phyloP scores from a whole-genome alignment of 768 basidiomycete genomes.

The Lepiota venenata region DNA sequence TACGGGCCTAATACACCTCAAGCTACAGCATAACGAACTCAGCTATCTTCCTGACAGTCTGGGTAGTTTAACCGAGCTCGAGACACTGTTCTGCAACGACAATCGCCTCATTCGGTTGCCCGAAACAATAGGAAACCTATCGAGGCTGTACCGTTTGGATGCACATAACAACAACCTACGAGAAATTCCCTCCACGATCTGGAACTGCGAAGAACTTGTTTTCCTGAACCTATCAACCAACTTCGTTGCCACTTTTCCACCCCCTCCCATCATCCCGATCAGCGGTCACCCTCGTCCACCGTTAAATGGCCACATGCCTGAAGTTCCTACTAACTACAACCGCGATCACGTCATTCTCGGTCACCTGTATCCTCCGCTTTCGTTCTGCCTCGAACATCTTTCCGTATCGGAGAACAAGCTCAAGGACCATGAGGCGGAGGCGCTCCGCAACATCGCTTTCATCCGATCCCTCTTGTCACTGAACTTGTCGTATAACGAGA shows the following conservation, averaged over 20 bases:
- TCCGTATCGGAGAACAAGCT: conserved; percentile 90
- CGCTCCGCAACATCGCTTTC: conserved; percentile 33
- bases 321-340: conserved; percentile 13
- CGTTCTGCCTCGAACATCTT: conserved; percentile 69
- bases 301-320: neutral
- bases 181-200: conserved; percentile 71
- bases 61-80: conserved; percentile 67
- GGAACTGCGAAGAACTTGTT: conserved; percentile 75
- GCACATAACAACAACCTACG: conserved; percentile 89
- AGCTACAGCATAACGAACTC: conserved; percentile 85
- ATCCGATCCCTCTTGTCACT: conserved; percentile 61
- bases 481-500: conserved; percentile 93
- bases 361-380: conserved; percentile 31
- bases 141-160: conserved; percentile 73
- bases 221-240: conserved; percentile 90
- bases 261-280: conserved; percentile 3
- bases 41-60: conserved; percentile 81
- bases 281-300: neutral
- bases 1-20: conserved; percentile 63
- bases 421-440: conserved; percentile 71
- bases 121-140: conserved; percentile 67
- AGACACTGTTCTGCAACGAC: conserved; percentile 83
- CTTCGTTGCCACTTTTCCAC: conserved; percentile 41
- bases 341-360: conserved; percentile 36
- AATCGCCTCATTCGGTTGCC: conserved; percentile 83